A percentile compares a stretch with the other conserved stretches of the same genome.
phyloP scores from a whole-genome alignment of 2,329 filamentous ascomycete species.

The Xylaria multiplex region DNA sequence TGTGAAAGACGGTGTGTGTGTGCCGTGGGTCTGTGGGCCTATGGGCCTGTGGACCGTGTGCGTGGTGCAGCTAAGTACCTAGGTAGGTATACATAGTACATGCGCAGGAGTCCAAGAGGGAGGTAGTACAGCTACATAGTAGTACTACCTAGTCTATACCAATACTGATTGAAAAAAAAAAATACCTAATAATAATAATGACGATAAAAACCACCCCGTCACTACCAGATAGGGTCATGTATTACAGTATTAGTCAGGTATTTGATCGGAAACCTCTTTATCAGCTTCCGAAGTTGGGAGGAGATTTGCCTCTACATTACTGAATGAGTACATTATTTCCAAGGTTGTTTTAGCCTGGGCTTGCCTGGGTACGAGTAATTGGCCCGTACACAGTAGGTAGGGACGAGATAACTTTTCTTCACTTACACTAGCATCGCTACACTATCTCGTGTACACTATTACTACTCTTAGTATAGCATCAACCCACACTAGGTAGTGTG shows the following conservation, averaged over 20 bases:
- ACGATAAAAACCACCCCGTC: background rate
- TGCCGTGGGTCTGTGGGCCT: no score
- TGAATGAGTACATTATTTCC: background rate
- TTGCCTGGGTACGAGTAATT: no score
- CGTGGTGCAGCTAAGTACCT: background rate
- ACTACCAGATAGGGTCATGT: background rate
- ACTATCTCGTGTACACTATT: background rate
- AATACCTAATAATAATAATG: background rate
- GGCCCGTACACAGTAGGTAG: no score
- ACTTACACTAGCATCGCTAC: no score
- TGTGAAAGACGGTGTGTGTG: constrained; percentile 36
- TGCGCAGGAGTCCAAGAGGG: background rate
- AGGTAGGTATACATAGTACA: background rate
- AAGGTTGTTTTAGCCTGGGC: no score
- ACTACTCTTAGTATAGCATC: background rate
- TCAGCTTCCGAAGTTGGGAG: constrained; percentile 2
- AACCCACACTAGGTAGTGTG: background rate
- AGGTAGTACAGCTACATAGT: background rate
- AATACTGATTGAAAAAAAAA: background rate
- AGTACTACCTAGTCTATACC: background rate
- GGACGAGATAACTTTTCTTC: no score
- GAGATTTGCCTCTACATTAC: background rate
- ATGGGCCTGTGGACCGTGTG: constrained; percentile 9
- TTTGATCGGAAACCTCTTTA: constrained; percentile 31
- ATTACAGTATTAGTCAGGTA: constrained; percentile 26